A percentile compares a stretch with the other conserved stretches of the same genome.
Conservation (phyloP, 2,329 filamentous ascomycete genomes). For the Atkinsonella texensis region DNA sequence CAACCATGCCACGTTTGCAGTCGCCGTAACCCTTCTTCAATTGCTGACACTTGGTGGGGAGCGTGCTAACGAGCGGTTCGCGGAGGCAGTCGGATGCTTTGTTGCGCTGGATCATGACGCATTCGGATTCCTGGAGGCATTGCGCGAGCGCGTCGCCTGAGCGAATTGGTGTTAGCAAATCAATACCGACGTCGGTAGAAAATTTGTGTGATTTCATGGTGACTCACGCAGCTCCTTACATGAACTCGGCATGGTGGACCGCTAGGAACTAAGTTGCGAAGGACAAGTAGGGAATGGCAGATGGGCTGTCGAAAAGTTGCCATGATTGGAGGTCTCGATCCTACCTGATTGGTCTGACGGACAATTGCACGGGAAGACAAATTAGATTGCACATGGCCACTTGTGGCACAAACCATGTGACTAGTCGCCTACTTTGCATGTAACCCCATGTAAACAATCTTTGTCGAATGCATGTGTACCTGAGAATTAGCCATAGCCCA, state of each 20-base stretch:
- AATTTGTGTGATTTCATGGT: background rate
- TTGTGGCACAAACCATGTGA: too few relatives aligned
- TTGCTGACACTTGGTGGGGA: conserved; percentile 83
- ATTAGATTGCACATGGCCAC: background rate
- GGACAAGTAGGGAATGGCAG: background rate
- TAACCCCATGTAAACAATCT: too few relatives aligned
- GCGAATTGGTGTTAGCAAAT: background rate
- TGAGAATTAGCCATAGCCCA: too few relatives aligned
- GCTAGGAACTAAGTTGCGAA: background rate
- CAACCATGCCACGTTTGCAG: conserved; percentile 91
- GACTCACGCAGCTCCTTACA: conserved; percentile 89
- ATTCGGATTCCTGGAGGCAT: conserved; percentile 94
- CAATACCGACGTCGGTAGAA: too few relatives aligned
- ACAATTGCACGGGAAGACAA: background rate
- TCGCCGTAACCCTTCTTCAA: conserved; percentile 87
- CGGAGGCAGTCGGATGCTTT: conserved; percentile 79
- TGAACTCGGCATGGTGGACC: conserved; percentile 66
- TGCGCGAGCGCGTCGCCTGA: conserved; percentile 81
- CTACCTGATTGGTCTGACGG: background rate
- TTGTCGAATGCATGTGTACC: too few relatives aligned
- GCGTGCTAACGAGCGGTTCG: conserved; percentile 64
- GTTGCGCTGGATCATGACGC: conserved; percentile 86
- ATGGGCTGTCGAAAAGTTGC: background rate
- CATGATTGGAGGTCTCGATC: background rate
- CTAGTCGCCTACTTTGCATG: too few relatives aligned